Base-by-base conservation (phyloP, 2,329 filamentous ascomycete genomes). In the Neonectria faginata region DNA sequence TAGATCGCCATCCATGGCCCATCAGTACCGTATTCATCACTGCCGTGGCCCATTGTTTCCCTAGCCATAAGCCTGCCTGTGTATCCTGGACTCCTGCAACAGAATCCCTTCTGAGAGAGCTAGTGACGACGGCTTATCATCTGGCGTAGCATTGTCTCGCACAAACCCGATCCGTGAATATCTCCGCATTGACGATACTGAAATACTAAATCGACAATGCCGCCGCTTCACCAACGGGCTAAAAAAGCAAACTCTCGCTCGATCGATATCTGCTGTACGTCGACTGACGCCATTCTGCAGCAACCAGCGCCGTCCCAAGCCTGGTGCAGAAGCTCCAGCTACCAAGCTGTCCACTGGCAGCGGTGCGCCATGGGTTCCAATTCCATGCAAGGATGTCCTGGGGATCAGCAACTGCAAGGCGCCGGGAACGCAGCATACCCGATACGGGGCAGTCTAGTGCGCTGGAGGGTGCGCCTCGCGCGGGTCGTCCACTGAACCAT, bases 111-210 rank as follows among this genome's bases (percentile, higher is more conserved):
- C 58, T 61, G n/a, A 62, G 65, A 45, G 58, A 54, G 47, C 44
- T 18, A 45, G 57, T 54, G 54, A 52, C 11, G 10, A 27, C 27
- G n/a, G 48, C 18, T 42, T 36, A 60, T 58, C 50, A 45, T 62
- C 61, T 55, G 62, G 33, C 52, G 31, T 64, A n/a, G 64, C 65
- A 60, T 58, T 14, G 33, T 59, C 57, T 72, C 41, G 57, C 52
- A 66, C 70, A 53, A 44, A 55, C 41, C 25, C 42, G 62, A 62
- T 73, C 51, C 18, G 63, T 64, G 48, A 59, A 70, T 64, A 64
- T 70, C 61, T 70, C 70, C 68, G 70, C 53, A 42, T 53, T 60
- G 59, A 67, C 64, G 64, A 70, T 45, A 39, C 56, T 60, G 59
- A 67, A 66, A 64, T 67, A 48, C 29, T 41, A 47, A 57, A 45